These are phyloP conservation scores for Rhodotorula sp. DNA, from an alignment of 1,284 basidiomycete genomes.

Conservation along the genomic window DNA sequence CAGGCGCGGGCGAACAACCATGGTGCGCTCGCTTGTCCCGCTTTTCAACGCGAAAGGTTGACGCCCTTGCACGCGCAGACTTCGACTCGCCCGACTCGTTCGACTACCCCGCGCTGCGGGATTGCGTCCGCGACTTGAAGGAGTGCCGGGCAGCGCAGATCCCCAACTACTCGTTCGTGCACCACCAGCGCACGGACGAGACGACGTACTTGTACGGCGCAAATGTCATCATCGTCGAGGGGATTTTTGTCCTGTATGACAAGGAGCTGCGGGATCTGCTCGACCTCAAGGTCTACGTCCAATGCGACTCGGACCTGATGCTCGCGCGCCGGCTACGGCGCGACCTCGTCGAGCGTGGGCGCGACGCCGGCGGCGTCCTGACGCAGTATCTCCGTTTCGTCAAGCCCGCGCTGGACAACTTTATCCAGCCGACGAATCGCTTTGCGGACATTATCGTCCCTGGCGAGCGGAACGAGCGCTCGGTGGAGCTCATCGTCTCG, in stretches of 20 bases:
- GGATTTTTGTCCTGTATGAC: slow-evolving; percentile 87
- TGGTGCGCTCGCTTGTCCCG: no score
- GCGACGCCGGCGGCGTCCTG: slow-evolving; percentile 81
- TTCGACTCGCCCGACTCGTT: slow-evolving; percentile 94
- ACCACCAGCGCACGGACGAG: slow-evolving; percentile 84
- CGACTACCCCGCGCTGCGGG: slow-evolving; percentile 81
- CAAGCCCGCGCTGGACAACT: slow-evolving; percentile 83
- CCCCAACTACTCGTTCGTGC: slow-evolving; percentile 88
- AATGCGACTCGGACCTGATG: slow-evolving; percentile 93
- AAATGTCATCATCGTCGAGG: slow-evolving; percentile 58
- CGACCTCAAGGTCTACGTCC: slow-evolving; percentile 70
- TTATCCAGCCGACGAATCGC: slow-evolving; percentile 83
- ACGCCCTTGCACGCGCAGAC: slow-evolving; percentile 55
- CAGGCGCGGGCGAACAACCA: slow-evolving; percentile 58
- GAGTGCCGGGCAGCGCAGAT: slow-evolving; percentile 67
- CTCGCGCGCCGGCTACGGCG: slow-evolving; percentile 85
- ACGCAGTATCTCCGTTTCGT: slow-evolving; percentile 66
- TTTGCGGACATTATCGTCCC: slow-evolving; percentile 93
- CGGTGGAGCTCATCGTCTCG: slow-evolving; percentile 89
- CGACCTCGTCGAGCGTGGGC: slow-evolving; percentile 83
- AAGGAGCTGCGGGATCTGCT: slow-evolving; percentile 69
- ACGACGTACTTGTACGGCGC: slow-evolving; percentile 82
- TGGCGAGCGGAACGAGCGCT: slow-evolving; percentile 76
- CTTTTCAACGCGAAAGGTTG: no score
- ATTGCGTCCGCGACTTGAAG: slow-evolving; percentile 85